phyloP scores from a whole-genome alignment of 208 protist species.

The Leishmania tarentolae region DNA sequence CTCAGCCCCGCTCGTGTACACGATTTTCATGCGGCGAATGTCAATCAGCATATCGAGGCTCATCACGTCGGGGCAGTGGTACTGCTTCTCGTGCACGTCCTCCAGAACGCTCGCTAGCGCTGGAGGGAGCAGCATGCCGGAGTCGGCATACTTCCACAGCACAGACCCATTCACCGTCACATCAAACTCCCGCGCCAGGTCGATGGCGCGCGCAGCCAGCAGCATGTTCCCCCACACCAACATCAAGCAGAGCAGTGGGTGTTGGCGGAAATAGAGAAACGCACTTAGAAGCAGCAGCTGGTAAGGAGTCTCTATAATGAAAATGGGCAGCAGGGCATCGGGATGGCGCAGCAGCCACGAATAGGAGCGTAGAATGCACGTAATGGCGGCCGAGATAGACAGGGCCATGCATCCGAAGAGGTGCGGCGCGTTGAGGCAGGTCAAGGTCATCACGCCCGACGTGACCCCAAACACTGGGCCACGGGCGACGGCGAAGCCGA shows the following conservation, averaged over 20 bases:
- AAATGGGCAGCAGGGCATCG: constrained; percentile 51
- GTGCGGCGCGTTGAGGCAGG: constrained; percentile 76
- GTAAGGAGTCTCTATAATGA: constrained; percentile 55
- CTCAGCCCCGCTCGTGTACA: constrained; percentile 35
- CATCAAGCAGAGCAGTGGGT: constrained; percentile 47
- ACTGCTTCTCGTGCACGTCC: constrained; percentile 59
- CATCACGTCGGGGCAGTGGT: constrained; percentile 48
- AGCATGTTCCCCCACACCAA: constrained; percentile 57
- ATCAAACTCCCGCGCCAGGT: constrained; percentile 80
- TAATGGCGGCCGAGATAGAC: constrained; percentile 42
- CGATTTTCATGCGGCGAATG: constrained; percentile 57
- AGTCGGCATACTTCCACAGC: constrained; percentile 51
- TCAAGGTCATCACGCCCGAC: constrained; percentile 54
- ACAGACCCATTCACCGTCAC: constrained; percentile 67
- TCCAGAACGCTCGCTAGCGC: constrained; percentile 72
- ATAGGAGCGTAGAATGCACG: constrained; percentile 57
- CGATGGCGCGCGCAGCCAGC: constrained; percentile 59
- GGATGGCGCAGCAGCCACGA: constrained; percentile 63
- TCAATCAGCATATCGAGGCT: constrained; percentile 73
- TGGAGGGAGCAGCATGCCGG: constrained; percentile 41
- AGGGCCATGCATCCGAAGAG: constrained; percentile 62
- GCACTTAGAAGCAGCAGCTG: constrained; percentile 57
- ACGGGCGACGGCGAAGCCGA: constrained; percentile 28
- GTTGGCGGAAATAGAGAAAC: constrained; percentile 63
- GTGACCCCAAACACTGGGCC: constrained; percentile 63